phyloP scores from a whole-genome alignment of 2,329 filamentous ascomycete genomes.

The Monosporascus sp. region DNA sequence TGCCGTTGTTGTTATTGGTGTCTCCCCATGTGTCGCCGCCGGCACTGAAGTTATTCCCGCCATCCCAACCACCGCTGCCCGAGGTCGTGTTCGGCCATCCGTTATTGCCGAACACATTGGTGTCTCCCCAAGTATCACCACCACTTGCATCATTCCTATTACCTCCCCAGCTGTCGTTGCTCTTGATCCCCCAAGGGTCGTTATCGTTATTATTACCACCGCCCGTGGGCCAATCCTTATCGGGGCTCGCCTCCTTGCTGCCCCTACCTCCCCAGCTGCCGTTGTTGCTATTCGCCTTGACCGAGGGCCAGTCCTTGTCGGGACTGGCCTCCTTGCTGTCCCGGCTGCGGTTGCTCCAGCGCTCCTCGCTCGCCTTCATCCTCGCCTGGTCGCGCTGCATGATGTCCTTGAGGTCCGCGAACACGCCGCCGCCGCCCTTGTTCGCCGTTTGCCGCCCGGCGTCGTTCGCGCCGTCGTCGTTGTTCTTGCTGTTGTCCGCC shows the following conservation, averaged over 20 bases:
- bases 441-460: neutral
- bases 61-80: neutral
- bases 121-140: neutral
- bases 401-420: conserved; percentile 4
- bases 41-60: neutral
- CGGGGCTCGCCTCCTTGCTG: conserved; percentile 6
- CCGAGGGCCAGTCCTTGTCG: neutral
- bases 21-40: conserved; percentile 2
- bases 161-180: conserved; percentile 3
- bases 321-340: conserved; percentile 12
- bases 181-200: neutral
- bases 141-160: neutral
- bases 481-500: neutral
- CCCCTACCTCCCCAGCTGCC: neutral
- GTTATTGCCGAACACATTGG: neutral
- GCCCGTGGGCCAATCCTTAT: neutral
- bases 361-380: conserved; percentile 9
- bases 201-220: neutral
- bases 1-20: neutral
- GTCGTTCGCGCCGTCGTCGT: neutral
- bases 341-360: conserved; percentile 8
- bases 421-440: neutral
- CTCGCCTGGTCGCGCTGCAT: conserved; percentile 9
- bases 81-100: neutral
- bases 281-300: neutral